Base-by-base conservation (phyloP, 441 rosid species). In the Populus hybrid region DNA sequence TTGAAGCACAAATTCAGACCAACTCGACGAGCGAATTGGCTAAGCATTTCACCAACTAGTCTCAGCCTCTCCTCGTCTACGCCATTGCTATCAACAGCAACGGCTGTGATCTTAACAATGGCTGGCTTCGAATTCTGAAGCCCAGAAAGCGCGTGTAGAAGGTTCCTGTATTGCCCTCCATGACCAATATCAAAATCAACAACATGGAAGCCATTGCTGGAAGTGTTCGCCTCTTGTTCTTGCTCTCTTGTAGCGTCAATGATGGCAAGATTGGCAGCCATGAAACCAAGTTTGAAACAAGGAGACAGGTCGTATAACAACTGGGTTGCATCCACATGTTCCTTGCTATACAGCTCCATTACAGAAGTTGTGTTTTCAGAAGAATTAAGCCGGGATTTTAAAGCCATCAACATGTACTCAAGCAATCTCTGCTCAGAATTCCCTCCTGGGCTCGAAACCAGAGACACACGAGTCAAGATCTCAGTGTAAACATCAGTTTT, bases 221-320 rank as follows among this genome's bases (percentile, higher is more conserved):
- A 63, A 12, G 28, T 1, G 24, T 9, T 63, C 65, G 23, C 23
- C 73, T 59, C 9, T 72, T 75, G 10, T 83, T 74, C 28, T 84
- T 87, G 69, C 56, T 87, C 93, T 61, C 79, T 71, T 14, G 89
- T 80, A 5, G 91, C 89, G 53, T 93, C 92, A 4, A 93, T 84
- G 69, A 96, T 93, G 67, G 94, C 94, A 64, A 85, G 89, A 84
- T 94, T 91, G 6, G 98, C 98, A 20, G 98, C 94, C 92, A 86
- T 75, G 83, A 94, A 92, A 26, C 97, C 97, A 12, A 90, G 93
- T 75, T 88, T 88, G 83, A 91, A 93, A 84, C 97, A 95, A 6
- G 93, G 95, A 82, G 94, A 93, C 0, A 87, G 36, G 66, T 94
- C 94, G 81, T 87, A 91, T 10, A 95, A 91, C 69, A 77, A 73